Conservation (phyloP, 371 early-diverging fungal species). For the Lichtheimia ornata region DNA sequence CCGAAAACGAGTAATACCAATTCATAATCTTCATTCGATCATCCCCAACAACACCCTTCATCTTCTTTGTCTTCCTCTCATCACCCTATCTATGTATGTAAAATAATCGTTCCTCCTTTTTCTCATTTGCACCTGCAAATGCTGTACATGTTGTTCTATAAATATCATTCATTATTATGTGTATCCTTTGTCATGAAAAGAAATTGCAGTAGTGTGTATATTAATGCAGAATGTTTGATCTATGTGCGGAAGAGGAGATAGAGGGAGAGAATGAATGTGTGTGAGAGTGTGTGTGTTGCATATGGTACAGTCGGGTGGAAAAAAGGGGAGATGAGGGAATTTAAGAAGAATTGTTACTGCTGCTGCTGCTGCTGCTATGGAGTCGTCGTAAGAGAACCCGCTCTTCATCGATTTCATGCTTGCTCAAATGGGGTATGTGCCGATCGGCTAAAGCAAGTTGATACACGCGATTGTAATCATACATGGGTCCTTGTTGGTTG, state of each 20-base stretch:
- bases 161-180: not conserved
- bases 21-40: not conserved
- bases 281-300: conserved; percentile 1
- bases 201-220: not conserved
- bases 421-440: conserved; percentile 8
- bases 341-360: too few relatives aligned
- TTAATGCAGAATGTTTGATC: not conserved
- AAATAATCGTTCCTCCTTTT: not conserved
- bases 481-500: conserved; percentile 21
- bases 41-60: not conserved
- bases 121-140: not conserved
- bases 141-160: not conserved
- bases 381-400: conserved; percentile 19
- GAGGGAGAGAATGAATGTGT: not conserved
- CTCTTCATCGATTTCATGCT: conserved; percentile 44
- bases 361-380: not conserved
- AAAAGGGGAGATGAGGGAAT: not conserved
- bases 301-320: not conserved
- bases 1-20: conserved; percentile 8
- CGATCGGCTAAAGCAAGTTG: conserved; percentile 14
- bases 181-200: not conserved
- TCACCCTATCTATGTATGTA: not conserved
- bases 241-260: not conserved
- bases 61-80: not conserved
- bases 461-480: conserved; percentile 24